A percentile compares a stretch with the other conserved stretches of the same genome.
These are phyloP conservation scores for Quercus agrifolia DNA, from an alignment of 306 rosid genomes.

Conservation along the genomic window DNA sequence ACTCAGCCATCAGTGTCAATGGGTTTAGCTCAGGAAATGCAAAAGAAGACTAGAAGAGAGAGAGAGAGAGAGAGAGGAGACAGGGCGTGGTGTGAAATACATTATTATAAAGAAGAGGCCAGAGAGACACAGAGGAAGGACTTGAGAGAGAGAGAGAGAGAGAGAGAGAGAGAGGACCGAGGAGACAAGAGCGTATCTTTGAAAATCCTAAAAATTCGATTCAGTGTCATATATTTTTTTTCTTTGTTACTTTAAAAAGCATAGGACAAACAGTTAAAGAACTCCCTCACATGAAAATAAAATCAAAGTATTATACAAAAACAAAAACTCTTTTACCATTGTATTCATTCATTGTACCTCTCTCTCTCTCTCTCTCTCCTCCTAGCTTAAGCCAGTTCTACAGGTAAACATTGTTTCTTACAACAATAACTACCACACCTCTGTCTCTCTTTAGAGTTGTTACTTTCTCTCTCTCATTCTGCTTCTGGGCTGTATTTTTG, in stretches of 20 bases:
- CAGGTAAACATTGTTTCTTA: slow-evolving; percentile 45
- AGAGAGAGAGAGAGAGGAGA: slow-evolving; percentile 1
- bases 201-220: slow-evolving; percentile 73
- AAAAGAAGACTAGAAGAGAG: background rate
- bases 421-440: slow-evolving; percentile 12
- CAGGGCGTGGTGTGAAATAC: slow-evolving; percentile 7
- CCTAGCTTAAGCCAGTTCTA: slow-evolving; percentile 9
- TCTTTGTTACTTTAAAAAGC: slow-evolving; percentile 34
- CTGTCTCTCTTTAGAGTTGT: background rate
- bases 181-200: slow-evolving; percentile 74
- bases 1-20: background rate
- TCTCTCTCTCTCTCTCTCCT: slow-evolving; percentile 28
- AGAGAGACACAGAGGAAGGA: slow-evolving; percentile 10
- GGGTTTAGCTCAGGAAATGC: background rate
- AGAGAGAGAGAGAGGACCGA: slow-evolving; percentile 19
- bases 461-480: slow-evolving; percentile 13
- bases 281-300: slow-evolving; percentile 12
- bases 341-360: slow-evolving; percentile 39
- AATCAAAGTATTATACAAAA: slow-evolving; percentile 7
- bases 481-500: slow-evolving; percentile 36
- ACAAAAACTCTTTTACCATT: slow-evolving; percentile 23
- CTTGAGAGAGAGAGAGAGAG: background rate
- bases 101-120: slow-evolving; percentile 5
- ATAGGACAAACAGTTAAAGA: slow-evolving; percentile 24
- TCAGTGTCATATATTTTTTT: slow-evolving; percentile 15